Conservation (phyloP, 1,284 basidiomycete genomes). For the Schizophyllum commune region DNA sequence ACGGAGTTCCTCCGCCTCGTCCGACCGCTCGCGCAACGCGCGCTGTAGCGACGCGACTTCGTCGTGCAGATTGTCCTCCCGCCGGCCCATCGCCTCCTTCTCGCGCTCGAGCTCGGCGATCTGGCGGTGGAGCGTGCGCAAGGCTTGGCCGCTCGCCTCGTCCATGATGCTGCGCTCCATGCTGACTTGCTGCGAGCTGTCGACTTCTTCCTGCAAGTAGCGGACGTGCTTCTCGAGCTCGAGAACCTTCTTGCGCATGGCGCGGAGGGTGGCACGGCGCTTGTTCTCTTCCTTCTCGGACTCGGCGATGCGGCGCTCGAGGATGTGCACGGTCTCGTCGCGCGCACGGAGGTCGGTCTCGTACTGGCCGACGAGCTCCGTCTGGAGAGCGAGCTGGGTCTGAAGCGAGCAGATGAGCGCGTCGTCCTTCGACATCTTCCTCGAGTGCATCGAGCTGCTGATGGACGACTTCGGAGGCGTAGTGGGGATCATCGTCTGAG, state of each 20-base stretch:
- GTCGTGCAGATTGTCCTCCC: conserved; percentile 32
- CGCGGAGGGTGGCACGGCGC: conserved; percentile 41
- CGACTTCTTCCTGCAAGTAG: conserved; percentile 61
- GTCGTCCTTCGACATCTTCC: conserved; percentile 61
- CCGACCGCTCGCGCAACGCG: conserved; percentile 30
- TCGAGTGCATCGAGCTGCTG: conserved; percentile 34
- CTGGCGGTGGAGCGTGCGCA: conserved; percentile 57
- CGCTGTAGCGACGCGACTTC: conserved; percentile 34
- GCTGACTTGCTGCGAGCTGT: conserved; percentile 56
- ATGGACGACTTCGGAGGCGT: conserved; percentile 42
- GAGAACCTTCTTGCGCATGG: conserved; percentile 66
- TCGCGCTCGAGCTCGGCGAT: conserved; percentile 57
- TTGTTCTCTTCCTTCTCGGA: conserved; percentile 54
- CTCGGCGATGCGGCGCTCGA: conserved; percentile 44
- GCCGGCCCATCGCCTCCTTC: conserved; percentile 28
- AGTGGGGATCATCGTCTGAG: conserved; percentile 59
- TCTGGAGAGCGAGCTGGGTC: conserved; percentile 62
- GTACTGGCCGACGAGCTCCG: conserved; percentile 63
- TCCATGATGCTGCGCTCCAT: conserved; percentile 71
- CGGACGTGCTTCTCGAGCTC: conserved; percentile 61
- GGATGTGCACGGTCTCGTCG: conserved; percentile 58
- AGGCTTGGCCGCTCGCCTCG: conserved; percentile 63
- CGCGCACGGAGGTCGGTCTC: conserved; percentile 63
- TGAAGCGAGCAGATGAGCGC: conserved; percentile 61
- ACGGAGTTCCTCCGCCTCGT: conserved; percentile 34